Percentiles rank a stretch among this genome's conserved stretches.
Evolutionary conservation across 495 filamentous ascomycete species (phyloP).

Genomic region (Staphylotrichum longicolle): DNA sequence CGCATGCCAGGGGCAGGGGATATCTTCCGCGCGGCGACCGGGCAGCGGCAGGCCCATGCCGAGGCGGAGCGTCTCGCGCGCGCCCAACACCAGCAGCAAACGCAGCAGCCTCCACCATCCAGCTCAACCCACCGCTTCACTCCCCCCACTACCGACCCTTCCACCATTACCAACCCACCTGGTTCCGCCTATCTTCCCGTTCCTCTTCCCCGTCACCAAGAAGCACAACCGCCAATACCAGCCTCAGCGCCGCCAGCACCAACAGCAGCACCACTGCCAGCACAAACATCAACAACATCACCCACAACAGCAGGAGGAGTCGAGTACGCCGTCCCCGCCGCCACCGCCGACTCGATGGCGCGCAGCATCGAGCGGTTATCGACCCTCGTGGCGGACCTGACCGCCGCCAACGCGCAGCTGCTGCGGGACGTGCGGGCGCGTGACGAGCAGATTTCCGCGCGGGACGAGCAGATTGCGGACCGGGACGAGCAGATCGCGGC

Average conservation of each 20-base stretch:
- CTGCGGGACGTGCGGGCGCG: constrained; percentile 6
- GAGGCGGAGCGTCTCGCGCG: constrained; percentile 15
- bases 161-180: not conserved
- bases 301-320: not conserved
- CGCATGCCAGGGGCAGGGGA: constrained; percentile 7
- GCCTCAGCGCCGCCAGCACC: no score
- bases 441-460: constrained; percentile 6
- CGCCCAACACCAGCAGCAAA: not conserved
- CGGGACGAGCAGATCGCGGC: constrained; percentile 8
- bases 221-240: no score
- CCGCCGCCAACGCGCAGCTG: constrained; percentile 14
- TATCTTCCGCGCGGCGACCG: not conserved
- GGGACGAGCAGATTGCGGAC: constrained; percentile 3
- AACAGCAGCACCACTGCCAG: not conserved
- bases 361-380: constrained; percentile 15
- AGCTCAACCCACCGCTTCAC: not conserved
- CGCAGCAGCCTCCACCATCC: not conserved
- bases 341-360: constrained; percentile 14
- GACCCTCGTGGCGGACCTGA: constrained; percentile 4
- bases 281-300: no score
- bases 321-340: constrained; percentile 12
- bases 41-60: constrained; percentile 4
- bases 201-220: no score
- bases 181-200: no score
- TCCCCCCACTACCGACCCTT: not conserved